phyloP scores from a whole-genome alignment of 2,329 filamentous ascomycete genomes.

The Pseudopithomyces maydicus region DNA sequence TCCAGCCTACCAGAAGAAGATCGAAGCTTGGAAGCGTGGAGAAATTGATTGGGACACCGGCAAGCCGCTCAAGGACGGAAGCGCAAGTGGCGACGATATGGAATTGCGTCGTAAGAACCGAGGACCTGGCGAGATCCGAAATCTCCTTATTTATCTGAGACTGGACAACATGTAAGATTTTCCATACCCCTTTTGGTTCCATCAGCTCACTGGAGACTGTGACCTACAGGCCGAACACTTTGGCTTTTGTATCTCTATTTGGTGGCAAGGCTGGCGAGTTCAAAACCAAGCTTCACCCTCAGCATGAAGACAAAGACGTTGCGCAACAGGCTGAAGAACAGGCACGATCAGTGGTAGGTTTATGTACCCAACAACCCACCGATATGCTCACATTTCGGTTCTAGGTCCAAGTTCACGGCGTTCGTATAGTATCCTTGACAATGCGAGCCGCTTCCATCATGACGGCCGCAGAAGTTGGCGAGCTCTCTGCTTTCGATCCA shows the following conservation, averaged over 20 bases:
- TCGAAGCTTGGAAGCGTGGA: conserved; percentile 76
- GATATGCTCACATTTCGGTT: neutral
- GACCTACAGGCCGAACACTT: conserved; percentile 67
- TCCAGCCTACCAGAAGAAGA: conserved; percentile 74
- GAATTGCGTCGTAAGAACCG: conserved; percentile 54
- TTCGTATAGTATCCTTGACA: conserved; percentile 83
- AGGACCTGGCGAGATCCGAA: conserved; percentile 59
- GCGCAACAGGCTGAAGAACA: conserved; percentile 29
- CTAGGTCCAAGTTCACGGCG: conserved; percentile 74
- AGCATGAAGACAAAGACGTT: conserved; percentile 25
- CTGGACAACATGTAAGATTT: conserved; percentile 69
- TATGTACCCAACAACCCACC: conserved; percentile 19
- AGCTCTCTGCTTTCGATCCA: conserved; percentile 69
- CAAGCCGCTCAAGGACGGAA: conserved; percentile 44
- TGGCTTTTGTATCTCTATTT: conserved; percentile 79
- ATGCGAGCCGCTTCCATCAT: conserved; percentile 95
- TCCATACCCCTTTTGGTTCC: neutral
- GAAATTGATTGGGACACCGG: conserved; percentile 87
- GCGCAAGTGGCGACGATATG: conserved; percentile 42
- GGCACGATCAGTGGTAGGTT: conserved; percentile 14
- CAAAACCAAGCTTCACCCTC: conserved; percentile 45
- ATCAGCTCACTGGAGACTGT: too few species aligned
- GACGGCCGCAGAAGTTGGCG: conserved; percentile 83
- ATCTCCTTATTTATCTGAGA: conserved; percentile 80
- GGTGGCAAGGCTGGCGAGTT: conserved; percentile 56